Percentiles rank a stretch among this genome's conserved stretches.
Conservation (phyloP, 371 early-diverging fungal species). For the Syncephalastrum sp. region DNA sequence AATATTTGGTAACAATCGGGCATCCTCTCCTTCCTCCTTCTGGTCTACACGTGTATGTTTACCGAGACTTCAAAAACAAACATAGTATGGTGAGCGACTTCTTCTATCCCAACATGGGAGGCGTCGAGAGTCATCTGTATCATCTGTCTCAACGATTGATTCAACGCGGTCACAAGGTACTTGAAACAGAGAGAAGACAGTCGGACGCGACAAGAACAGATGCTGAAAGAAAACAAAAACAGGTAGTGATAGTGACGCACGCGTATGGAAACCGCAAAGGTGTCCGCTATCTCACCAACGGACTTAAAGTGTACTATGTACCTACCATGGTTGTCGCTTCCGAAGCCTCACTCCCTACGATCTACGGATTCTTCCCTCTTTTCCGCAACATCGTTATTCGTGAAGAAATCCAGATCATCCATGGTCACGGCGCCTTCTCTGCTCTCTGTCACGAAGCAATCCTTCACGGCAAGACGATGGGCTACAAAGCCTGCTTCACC, state of each 20-base stretch:
- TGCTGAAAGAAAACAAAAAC: not conserved
- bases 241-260: conserved; percentile 88
- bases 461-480: conserved; percentile 95
- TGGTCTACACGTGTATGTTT: not conserved
- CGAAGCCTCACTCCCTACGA: conserved; percentile 92
- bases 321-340: conserved; percentile 85
- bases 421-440: conserved; percentile 96
- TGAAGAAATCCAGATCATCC: conserved; percentile 94
- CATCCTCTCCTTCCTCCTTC: not conserved
- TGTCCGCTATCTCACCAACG: conserved; percentile 89
- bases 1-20: not conserved
- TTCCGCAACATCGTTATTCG: conserved; percentile 90
- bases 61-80: not conserved
- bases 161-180: conserved; percentile 91
- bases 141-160: conserved; percentile 90
- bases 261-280: conserved; percentile 85
- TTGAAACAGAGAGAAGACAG: conserved; percentile 6
- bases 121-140: conserved; percentile 98
- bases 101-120: conserved; percentile 98
- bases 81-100: conserved; percentile 96
- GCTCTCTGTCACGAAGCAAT: conserved; percentile 95
- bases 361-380: conserved; percentile 90
- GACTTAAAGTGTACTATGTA: conserved; percentile 97
- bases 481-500: conserved; percentile 94
- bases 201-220: not conserved